These are phyloP conservation scores for Passalora sequoiae DNA, from an alignment of 2,329 filamentous ascomycete species.

Conservation along the genomic window DNA sequence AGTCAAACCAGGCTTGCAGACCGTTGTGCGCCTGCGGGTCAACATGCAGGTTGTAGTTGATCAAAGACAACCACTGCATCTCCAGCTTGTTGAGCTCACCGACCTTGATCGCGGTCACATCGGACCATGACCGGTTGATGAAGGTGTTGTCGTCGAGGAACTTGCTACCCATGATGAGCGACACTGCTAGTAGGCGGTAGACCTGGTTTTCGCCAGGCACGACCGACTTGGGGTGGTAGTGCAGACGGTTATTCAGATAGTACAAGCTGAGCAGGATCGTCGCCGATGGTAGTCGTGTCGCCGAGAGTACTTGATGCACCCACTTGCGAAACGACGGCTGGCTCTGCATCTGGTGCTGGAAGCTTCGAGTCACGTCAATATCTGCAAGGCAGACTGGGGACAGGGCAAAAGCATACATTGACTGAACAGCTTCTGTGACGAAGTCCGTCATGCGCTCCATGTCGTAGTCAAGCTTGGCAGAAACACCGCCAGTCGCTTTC, in stretches of 20 bases:
- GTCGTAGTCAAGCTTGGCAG: slow-evolving; percentile 91
- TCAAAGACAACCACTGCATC: slow-evolving; percentile 78
- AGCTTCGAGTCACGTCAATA: slow-evolving; percentile 60
- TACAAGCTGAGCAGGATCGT: slow-evolving; percentile 88
- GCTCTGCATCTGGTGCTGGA: slow-evolving; percentile 57
- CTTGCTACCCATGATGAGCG: slow-evolving; percentile 84
- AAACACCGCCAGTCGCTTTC: slow-evolving; percentile 75
- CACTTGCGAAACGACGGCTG: slow-evolving; percentile 82
- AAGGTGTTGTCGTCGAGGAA: slow-evolving; percentile 97
- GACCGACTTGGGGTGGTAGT: slow-evolving; percentile 30
- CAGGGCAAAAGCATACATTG: slow-evolving; percentile 59
- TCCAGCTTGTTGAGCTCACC: slow-evolving; percentile 79
- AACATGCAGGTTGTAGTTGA: slow-evolving; percentile 80
- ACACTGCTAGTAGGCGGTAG: slow-evolving; percentile 81
- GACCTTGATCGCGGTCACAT: slow-evolving; percentile 85
- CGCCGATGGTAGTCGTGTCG: slow-evolving; percentile 81
- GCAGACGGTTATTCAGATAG: slow-evolving; percentile 76
- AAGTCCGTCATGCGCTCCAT: slow-evolving; percentile 96
- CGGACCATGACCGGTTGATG: slow-evolving; percentile 93
- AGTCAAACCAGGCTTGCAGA: slow-evolving; percentile 59
- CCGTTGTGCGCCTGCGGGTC: slow-evolving; percentile 73
- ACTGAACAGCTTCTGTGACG: slow-evolving; percentile 80
- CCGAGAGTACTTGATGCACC: slow-evolving; percentile 82
- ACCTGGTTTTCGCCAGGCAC: slow-evolving; percentile 60
- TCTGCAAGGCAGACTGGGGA: slow-evolving; percentile 54